Percentiles rank a stretch among this genome's conserved stretches.
phyloP scores from a whole-genome alignment of 495 filamentous ascomycete genomes.

The Elaphomyces granulatus region DNA sequence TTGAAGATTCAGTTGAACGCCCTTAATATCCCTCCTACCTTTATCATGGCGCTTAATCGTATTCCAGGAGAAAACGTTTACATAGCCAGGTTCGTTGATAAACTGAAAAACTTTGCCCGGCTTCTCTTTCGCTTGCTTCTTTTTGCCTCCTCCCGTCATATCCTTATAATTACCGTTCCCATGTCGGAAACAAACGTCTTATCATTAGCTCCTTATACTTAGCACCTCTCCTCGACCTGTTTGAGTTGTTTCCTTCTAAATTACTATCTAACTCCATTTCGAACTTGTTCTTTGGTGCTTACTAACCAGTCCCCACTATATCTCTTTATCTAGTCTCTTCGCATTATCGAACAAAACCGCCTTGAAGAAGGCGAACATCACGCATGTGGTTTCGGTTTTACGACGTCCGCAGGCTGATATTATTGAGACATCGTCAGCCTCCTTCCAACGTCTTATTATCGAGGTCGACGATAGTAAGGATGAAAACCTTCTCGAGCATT shows the following conservation, averaged over 20 bases:
- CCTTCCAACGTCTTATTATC: slow-evolving; percentile 57
- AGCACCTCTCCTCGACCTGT: no score
- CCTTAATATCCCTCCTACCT: no score
- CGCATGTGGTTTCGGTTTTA: slow-evolving; percentile 79
- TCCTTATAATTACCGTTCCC: no score
- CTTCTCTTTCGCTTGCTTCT: no score
- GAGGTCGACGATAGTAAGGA: slow-evolving; percentile 81
- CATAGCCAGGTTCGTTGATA: slow-evolving; percentile 61
- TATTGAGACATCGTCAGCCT: slow-evolving; percentile 7
- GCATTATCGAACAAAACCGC: slow-evolving; percentile 52
- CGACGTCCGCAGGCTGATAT: slow-evolving; percentile 38
- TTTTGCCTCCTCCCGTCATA: no score
- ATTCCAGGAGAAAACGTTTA: slow-evolving; percentile 63
- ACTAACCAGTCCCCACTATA: not conserved
- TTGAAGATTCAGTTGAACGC: no score
- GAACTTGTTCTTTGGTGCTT: not conserved
- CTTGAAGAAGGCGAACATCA: slow-evolving; percentile 60
- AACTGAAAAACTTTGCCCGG: no score
- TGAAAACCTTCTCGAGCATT: slow-evolving; percentile 69
- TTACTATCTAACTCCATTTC: no score
- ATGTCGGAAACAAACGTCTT: no score
- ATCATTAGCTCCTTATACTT: no score
- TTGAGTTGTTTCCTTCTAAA: no score
- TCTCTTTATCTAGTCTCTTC: slow-evolving; percentile 49
- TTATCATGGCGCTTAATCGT: slow-evolving; percentile 34